Percentiles rank a stretch among this genome's conserved stretches.
phyloP scores from a whole-genome alignment of 2,329 filamentous ascomycete species.

The Iodosphaeria phyllophila region DNA sequence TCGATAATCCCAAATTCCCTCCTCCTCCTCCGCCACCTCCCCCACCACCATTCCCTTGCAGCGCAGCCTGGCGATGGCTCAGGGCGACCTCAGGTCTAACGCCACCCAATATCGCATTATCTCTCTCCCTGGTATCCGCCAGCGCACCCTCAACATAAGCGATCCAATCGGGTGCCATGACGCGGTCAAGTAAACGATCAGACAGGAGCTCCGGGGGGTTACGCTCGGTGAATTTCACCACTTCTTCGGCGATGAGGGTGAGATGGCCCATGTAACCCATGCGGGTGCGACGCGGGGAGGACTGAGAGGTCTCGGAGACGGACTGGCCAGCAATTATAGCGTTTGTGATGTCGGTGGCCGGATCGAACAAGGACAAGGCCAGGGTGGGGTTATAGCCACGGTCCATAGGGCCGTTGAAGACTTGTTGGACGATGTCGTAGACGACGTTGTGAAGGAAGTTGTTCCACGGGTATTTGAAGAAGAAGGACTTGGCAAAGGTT shows the following conservation, averaged over 20 bases:
- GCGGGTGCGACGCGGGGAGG: constrained; percentile 67
- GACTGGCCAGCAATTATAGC: constrained; percentile 83
- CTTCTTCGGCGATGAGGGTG: constrained; percentile 91
- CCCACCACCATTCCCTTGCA: constrained; percentile 26
- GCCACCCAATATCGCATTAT: constrained; percentile 95
- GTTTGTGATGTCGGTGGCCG: constrained; percentile 73
- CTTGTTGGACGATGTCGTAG: constrained; percentile 96
- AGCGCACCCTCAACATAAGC: constrained; percentile 87
- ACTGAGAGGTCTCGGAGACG: constrained; percentile 71
- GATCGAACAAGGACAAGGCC: constrained; percentile 84
- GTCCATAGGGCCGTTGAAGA: constrained; percentile 97
- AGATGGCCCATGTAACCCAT: constrained; percentile 95
- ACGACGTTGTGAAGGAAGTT: constrained; percentile 99
- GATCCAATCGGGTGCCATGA: constrained; percentile 81
- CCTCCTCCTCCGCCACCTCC: too few relatives aligned
- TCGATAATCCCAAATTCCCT: constrained; percentile 29
- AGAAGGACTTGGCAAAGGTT: constrained; percentile 53
- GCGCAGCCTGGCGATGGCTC: constrained; percentile 54
- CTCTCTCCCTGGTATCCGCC: constrained; percentile 81
- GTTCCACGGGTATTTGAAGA: constrained; percentile 98
- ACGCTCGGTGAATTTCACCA: constrained; percentile 93
- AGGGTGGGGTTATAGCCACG: constrained; percentile 80
- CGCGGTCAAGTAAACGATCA: constrained; percentile 66
- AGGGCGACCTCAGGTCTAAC: constrained; percentile 82
- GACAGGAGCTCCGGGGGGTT: constrained; percentile 79